A percentile compares a stretch with the other conserved stretches of the same genome.
phyloP scores from a whole-genome alignment of 1,284 basidiomycete genomes.

The Boletus mariae region DNA sequence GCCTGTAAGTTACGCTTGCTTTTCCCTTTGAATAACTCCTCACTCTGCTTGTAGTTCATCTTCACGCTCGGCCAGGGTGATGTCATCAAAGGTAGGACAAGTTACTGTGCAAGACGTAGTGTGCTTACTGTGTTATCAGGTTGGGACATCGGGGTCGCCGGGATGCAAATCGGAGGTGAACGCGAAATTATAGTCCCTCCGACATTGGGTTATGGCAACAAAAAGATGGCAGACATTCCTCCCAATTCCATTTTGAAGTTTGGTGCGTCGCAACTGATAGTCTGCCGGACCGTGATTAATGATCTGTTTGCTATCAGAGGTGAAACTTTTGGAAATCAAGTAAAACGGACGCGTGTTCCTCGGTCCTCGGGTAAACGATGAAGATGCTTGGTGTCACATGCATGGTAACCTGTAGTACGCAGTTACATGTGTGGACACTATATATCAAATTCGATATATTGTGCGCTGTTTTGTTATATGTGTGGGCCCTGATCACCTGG shows the following conservation, averaged over 20 bases:
- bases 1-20: conserved; percentile 51
- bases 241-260: conserved; percentile 68
- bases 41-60: conserved; percentile 52
- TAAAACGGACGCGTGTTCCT: conserved; percentile 33
- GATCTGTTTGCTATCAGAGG: conserved; percentile 45
- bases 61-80: conserved; percentile 88
- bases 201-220: conserved; percentile 66
- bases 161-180: conserved; percentile 92
- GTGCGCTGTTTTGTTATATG: conserved; percentile 17
- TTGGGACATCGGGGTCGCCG: conserved; percentile 90
- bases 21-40: conserved; percentile 6
- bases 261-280: conserved; percentile 45
- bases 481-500: conserved; percentile 22
- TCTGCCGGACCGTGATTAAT: conserved; percentile 13
- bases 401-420: conserved; percentile 16
- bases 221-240: conserved; percentile 52
- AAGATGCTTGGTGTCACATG: conserved; percentile 14
- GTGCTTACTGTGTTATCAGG: conserved; percentile 40
- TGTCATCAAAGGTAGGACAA: conserved; percentile 77
- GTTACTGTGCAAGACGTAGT: neutral
- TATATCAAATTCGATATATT: conserved; percentile 30
- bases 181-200: conserved; percentile 79
- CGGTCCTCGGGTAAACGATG: conserved; percentile 9
- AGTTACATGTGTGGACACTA: conserved; percentile 11
- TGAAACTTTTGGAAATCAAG: conserved; percentile 69